Evolutionary conservation across 2,329 filamentous ascomycete species (phyloP), one percentile per base, ranked within the genome.

Genomic region (Fusarium temperatum): DNA sequence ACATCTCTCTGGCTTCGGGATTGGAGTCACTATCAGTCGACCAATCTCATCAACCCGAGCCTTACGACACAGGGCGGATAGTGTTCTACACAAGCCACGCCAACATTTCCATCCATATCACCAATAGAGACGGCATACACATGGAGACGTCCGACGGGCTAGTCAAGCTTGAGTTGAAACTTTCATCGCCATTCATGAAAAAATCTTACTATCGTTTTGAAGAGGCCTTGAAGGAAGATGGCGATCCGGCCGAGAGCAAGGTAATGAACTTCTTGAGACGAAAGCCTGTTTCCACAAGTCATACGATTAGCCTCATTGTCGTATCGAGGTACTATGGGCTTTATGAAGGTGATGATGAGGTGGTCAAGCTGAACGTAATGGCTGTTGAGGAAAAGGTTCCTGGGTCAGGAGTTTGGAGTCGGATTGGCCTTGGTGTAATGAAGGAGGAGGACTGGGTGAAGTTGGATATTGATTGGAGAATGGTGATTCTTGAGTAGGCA

Each of bases 51-150:
- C 2, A 32, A 13, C 15, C 15, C 0, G 15, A 24, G 7, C 51
- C 45, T 2, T 54, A 69, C 2, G 65, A 69, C 30, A 69, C 57
- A 5, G 58, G 65, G 2, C 45, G 57, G 10, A 32, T 69, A 18
- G 39, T 69, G 6, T 69, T 69, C 24, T 42, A 26, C 24, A 54
- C 66, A 35, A 69, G 65, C n/a, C 50, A 69, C 22, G 28, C 39
- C 8, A 24, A 32, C 10, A 18, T 47, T 1, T 32, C 22, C 5
- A 45, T 55, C 1, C 26, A 36, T 1, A 7, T 44, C 6, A 22
- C 28, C 4, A 15, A 42, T 1, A 6, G 30, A 18, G 12, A 35
- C 10, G 28, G 30, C 3, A 28, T 53, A 14, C 1, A 36, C 5
- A 20, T 60, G 14, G 41, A 36, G 9, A 58, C 55, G 2, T 20